Evolutionary conservation across 139 green algal genomes (phyloP).

Genomic region (Ostreobium quekettii): DNA sequence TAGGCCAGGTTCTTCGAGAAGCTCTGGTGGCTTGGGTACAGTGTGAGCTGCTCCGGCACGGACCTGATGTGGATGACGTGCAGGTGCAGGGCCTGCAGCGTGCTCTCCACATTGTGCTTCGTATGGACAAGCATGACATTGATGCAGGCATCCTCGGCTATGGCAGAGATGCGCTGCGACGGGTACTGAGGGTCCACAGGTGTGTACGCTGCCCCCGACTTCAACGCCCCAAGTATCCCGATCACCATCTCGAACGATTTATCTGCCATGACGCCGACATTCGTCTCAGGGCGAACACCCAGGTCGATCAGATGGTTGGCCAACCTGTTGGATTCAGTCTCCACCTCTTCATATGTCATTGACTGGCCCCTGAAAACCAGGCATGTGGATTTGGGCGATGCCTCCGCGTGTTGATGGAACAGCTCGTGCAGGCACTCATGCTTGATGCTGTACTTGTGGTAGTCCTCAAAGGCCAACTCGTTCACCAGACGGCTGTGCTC

Average conservation of each 20-base stretch:
- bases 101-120: background rate
- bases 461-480: background rate
- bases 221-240: conserved; percentile 33
- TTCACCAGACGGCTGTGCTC: background rate
- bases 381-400: background rate
- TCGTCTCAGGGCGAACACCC: conserved; percentile 15
- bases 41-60: background rate
- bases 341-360: background rate
- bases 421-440: background rate
- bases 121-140: background rate
- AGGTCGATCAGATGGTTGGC: conserved; percentile 18
- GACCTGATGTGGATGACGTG: background rate
- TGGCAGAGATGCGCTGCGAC: conserved; percentile 28
- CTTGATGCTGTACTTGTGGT: background rate
- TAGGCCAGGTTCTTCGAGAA: conserved; percentile 30
- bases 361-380: background rate
- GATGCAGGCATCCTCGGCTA: conserved; percentile 36
- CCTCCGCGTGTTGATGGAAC: background rate
- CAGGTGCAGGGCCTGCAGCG: background rate
- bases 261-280: conserved; percentile 35
- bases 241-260: conserved; percentile 32
- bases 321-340: conserved; percentile 28
- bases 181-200: conserved; percentile 51
- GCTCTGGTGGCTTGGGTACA: background rate
- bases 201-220: conserved; percentile 42